Evolutionary conservation across 2,329 filamentous ascomycete species (phyloP), one percentile per base, ranked within the genome.

Genomic region (Teratosphaeriaceae sp.): DNA sequence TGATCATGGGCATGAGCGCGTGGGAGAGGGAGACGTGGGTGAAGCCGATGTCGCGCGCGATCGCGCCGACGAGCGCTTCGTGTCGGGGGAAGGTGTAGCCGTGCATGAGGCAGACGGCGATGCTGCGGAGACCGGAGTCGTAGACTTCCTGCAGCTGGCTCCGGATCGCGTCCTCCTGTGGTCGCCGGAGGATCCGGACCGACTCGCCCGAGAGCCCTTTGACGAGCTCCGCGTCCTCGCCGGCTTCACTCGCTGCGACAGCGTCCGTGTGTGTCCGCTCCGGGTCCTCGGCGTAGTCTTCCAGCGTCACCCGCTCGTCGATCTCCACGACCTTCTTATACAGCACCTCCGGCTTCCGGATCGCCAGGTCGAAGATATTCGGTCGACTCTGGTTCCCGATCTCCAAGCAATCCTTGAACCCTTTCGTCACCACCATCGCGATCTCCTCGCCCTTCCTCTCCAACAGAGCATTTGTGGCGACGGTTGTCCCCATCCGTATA

Each of bases 401-500:
- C 40, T 82, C 76, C 19, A 95, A 70, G 54, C 87, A 94, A 63
- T 96, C 88, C 53, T 80, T 82, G 71, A 95, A 95, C 0, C 89
- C 89, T 52, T 81, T 82, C 1, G 87, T 95, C 9, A 94, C 86
- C 1, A 95, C 79, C 65, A 96, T 76, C 12, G 86, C 88, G 59
- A 92, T 90, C 54, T 79, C 80, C 67, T 94, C 88, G 37, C 89
- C 89, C 65, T 95, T 95, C 45, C 89, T 74, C 65, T 96, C 89
- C 2, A 96, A 73, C 43, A 96, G 67, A 0, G 89, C 89, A 63
- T 96, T 96, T 0, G 89, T 96, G 8, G 89, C 89, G 11, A 96
- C 88, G 0, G 89, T 96, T 1, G 89, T 96, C 34, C 89, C 89
- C 89, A 96, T 96, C 37, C 89, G 83, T 61, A 96, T 95, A 43